Conservation (phyloP, 371 early-diverging fungal genomes). For the Rhizopus sp. region DNA sequence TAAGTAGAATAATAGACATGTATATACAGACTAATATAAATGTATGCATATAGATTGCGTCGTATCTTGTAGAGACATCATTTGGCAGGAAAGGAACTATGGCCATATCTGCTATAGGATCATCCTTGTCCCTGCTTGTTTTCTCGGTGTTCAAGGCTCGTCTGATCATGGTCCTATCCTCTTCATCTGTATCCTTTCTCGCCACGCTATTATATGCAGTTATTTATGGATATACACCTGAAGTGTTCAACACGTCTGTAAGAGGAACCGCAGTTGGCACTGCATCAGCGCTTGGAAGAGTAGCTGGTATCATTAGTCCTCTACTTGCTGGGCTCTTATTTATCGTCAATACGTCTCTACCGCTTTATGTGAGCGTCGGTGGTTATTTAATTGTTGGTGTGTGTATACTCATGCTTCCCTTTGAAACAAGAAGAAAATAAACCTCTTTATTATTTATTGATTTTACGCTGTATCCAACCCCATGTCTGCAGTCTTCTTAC, state of each 20-base stretch:
- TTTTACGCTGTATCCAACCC: slow-evolving; percentile 19
- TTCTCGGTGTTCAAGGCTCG: slow-evolving; percentile 61
- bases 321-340: slow-evolving; percentile 70
- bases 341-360: slow-evolving; percentile 55
- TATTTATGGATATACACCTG: slow-evolving; percentile 86
- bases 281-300: slow-evolving; percentile 75
- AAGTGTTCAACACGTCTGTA: slow-evolving; percentile 77
- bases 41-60: slow-evolving; percentile 53
- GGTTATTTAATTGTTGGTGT: slow-evolving; percentile 62
- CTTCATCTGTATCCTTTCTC: slow-evolving; percentile 69
- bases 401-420: slow-evolving; percentile 70
- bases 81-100: slow-evolving; percentile 85
- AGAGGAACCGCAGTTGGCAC: slow-evolving; percentile 84
- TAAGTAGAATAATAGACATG: slow-evolving; percentile 24
- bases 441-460: background rate
- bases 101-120: slow-evolving; percentile 74
- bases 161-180: slow-evolving; percentile 61
- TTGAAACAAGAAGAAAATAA: slow-evolving; percentile 61
- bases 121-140: slow-evolving; percentile 64
- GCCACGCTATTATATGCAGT: slow-evolving; percentile 83
- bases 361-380: slow-evolving; percentile 69
- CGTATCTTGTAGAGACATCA: slow-evolving; percentile 72
- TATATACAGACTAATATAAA: background rate
- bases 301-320: slow-evolving; percentile 80
- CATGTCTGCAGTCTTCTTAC: slow-evolving; percentile 11